Conservation (phyloP, 2,329 filamentous ascomycete genomes). For the Sporothrix luriei region DNA sequence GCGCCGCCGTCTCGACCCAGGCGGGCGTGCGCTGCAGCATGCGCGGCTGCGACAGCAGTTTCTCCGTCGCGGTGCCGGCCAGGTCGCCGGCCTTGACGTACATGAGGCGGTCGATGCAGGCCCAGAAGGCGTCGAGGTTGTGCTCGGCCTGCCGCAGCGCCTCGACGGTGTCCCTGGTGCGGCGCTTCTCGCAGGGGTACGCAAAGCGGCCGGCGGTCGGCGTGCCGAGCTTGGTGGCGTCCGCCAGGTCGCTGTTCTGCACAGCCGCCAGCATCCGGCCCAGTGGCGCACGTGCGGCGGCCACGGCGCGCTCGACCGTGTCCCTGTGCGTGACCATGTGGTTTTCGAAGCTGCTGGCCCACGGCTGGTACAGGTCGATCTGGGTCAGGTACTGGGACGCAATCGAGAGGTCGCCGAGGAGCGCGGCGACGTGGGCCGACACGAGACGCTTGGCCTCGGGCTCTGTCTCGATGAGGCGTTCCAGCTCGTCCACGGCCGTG, state of each 20-base stretch:
- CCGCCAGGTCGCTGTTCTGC: slow-evolving; percentile 26
- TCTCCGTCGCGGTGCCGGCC: not conserved
- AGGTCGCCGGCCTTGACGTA: slow-evolving; percentile 17
- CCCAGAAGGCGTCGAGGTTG: slow-evolving; percentile 54
- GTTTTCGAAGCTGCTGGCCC: not conserved
- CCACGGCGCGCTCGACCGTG: not conserved
- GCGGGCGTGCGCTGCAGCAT: slow-evolving; percentile 9
- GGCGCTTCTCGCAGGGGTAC: slow-evolving; percentile 50
- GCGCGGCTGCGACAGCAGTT: not conserved
- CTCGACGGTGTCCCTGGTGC: slow-evolving; percentile 50
- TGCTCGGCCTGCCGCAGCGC: slow-evolving; percentile 51
- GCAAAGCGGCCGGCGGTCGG: slow-evolving; percentile 48
- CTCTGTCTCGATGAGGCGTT: slow-evolving; percentile 7
- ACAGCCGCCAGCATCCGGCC: not conserved
- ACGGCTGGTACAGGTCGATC: not conserved
- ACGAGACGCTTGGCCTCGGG: not conserved
- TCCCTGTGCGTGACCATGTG: not conserved
- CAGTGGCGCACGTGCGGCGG: not conserved
- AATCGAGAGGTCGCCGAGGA: not conserved
- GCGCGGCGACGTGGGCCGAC: not conserved
- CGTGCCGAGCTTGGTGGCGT: slow-evolving; percentile 39
- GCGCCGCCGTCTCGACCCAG: not conserved
- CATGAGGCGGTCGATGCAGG: slow-evolving; percentile 41
- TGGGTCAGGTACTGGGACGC: not conserved
- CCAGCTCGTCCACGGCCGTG: slow-evolving; percentile 40